A percentile compares a stretch with the other conserved stretches of the same genome.
phyloP scores from a whole-genome alignment of 2,329 filamentous ascomycete genomes.

The Colletotrichum falcatum region DNA sequence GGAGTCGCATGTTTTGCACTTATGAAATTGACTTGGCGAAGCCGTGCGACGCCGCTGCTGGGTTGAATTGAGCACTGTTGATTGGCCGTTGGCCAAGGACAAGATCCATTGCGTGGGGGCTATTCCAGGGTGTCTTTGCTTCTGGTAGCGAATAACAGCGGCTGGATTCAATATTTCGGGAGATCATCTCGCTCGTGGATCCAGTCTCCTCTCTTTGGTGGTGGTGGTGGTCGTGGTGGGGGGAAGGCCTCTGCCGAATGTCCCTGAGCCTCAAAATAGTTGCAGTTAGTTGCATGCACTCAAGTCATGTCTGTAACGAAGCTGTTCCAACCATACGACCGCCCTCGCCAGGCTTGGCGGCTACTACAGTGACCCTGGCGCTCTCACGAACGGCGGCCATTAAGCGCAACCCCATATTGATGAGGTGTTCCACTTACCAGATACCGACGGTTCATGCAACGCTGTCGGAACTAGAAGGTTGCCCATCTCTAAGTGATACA shows the following conservation, averaged over 20 bases:
- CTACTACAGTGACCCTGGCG: not conserved
- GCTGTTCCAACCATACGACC: too few species aligned
- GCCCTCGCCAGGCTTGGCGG: not conserved
- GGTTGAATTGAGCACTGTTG: not conserved
- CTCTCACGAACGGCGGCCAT: not conserved
- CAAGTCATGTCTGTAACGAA: not conserved
- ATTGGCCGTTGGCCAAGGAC: not conserved
- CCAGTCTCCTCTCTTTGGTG: too few species aligned
- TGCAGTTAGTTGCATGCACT: not conserved
- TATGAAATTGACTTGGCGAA: constrained; percentile 10
- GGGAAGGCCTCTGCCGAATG: too few species aligned
- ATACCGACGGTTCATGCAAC: not conserved
- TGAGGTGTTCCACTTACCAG: not conserved
- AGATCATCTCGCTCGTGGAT: not conserved
- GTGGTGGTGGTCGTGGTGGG: too few species aligned
- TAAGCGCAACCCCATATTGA: not conserved
- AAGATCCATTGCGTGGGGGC: not conserved
- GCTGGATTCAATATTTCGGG: not conserved
- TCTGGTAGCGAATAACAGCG: not conserved
- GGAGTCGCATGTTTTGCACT: constrained; percentile 7
- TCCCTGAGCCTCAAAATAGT: too few species aligned
- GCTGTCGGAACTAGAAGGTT: not conserved
- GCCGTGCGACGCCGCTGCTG: constrained; percentile 5
- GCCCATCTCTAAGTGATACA: too few species aligned
- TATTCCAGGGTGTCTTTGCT: not conserved